phyloP scores from a whole-genome alignment of 108 stramenopile species.

The Nitzschia palea region DNA sequence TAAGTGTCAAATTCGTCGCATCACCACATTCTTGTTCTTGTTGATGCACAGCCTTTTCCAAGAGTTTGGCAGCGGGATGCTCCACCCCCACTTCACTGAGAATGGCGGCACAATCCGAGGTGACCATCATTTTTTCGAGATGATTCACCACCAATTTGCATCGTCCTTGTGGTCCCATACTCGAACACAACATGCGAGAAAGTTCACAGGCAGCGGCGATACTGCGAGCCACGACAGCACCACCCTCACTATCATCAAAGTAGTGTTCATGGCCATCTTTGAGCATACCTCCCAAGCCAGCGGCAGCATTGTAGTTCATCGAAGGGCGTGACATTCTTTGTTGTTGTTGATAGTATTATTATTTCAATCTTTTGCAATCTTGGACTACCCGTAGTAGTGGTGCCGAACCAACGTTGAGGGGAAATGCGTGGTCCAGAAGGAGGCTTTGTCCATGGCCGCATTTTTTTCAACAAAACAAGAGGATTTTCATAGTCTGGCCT shows the following conservation, averaged over 20 bases:
- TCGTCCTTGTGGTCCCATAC: constrained; percentile 97
- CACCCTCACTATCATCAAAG: constrained; percentile 55
- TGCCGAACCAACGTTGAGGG: no score
- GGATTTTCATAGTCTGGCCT: no score
- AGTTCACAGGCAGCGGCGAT: constrained; percentile 95
- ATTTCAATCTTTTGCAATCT: no score
- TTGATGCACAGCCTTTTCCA: constrained; percentile 89
- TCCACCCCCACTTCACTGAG: constrained; percentile 94
- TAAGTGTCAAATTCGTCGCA: constrained; percentile 92
- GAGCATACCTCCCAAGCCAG: constrained; percentile 85
- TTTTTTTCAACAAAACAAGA: no score
- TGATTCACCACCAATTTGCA: constrained; percentile 99
- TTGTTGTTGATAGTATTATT: neutral
- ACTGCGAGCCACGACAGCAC: constrained; percentile 75
- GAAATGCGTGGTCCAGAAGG: no score
- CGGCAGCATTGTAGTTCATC: constrained; percentile 88
- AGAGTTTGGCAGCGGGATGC: constrained; percentile 98
- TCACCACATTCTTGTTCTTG: constrained; percentile 97
- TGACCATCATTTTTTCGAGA: constrained; percentile 97
- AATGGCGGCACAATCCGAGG: constrained; percentile 95
- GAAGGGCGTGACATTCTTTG: constrained; percentile 45
- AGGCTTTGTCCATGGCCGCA: no score
- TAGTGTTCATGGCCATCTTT: constrained; percentile 81
- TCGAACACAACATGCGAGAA: constrained; percentile 89
- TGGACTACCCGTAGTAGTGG: no score